Conservation (phyloP, 345 rosid genomes). For the Gossypium raimondii region DNA sequence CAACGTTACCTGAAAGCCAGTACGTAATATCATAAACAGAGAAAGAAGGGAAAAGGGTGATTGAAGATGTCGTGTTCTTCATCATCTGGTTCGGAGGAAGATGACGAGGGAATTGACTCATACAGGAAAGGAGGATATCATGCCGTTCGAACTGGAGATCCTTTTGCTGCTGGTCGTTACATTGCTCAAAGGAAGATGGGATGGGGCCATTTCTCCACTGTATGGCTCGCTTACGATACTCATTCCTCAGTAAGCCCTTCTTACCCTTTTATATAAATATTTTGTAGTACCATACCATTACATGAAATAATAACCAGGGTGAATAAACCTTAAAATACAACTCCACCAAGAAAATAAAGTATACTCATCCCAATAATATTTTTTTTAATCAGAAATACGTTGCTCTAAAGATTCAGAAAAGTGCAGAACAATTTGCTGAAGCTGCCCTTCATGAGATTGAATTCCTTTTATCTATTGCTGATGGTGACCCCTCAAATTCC, state of each 20-base stretch:
- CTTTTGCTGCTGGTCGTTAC: slow-evolving; percentile 75
- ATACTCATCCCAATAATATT: neutral
- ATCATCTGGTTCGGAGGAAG: slow-evolving; percentile 92
- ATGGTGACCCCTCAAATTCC: slow-evolving; percentile 55
- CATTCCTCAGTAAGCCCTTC: slow-evolving; percentile 46
- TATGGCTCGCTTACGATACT: slow-evolving; percentile 97
- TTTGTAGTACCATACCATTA: too few species aligned
- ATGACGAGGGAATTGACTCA: slow-evolving; percentile 84
- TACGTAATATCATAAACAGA: neutral
- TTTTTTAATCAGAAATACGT: slow-evolving; percentile 55
- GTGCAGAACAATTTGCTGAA: slow-evolving; percentile 94
- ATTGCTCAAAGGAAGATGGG: slow-evolving; percentile 96
- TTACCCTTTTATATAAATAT: neutral
- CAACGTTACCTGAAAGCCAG: too few species aligned
- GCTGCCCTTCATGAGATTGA: slow-evolving; percentile 97
- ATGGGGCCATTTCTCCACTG: slow-evolving; percentile 99
- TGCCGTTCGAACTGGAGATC: slow-evolving; percentile 93
- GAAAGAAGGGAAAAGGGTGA: neutral
- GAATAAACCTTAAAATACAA: too few species aligned
- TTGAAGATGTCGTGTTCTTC: slow-evolving; percentile 70
- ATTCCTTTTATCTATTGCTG: slow-evolving; percentile 65
- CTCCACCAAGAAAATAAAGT: too few species aligned
- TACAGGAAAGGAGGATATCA: slow-evolving; percentile 98
- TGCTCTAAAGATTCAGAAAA: slow-evolving; percentile 98
- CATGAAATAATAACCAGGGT: too few species aligned